Evolutionary conservation across 768 basidiomycete genomes (phyloP), one percentile per base, ranked within the genome.

Genomic region (Serendipita indica): DNA sequence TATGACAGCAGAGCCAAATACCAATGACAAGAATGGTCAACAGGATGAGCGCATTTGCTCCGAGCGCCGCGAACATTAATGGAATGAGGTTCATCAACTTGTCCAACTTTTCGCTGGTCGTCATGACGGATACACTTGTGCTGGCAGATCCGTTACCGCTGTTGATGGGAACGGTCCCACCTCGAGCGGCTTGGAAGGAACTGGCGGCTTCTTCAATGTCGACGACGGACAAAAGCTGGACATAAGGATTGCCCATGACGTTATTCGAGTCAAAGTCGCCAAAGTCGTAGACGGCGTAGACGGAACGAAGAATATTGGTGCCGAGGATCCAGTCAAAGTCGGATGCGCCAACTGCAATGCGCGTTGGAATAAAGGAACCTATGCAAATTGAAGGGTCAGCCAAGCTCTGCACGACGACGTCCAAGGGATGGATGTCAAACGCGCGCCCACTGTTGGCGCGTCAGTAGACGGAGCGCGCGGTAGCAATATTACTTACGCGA

Each of bases 281-380:
- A 49, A 60, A 60, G 69, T 89, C 84, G 68, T 89, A 91, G 59
- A 91, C 71, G 5, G 85, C 78, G 69, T 90, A 90, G 35, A 89
- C 72, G 14, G 86, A 85, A 60, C 89, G 86, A 60, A 91, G 75
- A 67, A 88, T 77, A 65, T 86, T 89, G 69, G 86, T 88, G 20
- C 89, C 89, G 57, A 89, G 66, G 43, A 91, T 74, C 82, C 86
- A 84, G 67, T 91, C 89, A 66, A 86, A 89, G 70, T 87, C 74
- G 60, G 77, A 81, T 57, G 71, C 71, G 33, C 75, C 81, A n/a
- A 80, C 73, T 14, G 78, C 73, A 22, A 82, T 72, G 25, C 69
- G 69, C 64, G 79, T 77, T 2, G 88, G 84, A 27, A 90, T 68
- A 68, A 90, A 86, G 16, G 87, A 82, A 33, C 89, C 89, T 32